These are phyloP conservation scores for Blumeria graminis DNA, from an alignment of 2,329 filamentous ascomycete genomes.

Conservation along the genomic window DNA sequence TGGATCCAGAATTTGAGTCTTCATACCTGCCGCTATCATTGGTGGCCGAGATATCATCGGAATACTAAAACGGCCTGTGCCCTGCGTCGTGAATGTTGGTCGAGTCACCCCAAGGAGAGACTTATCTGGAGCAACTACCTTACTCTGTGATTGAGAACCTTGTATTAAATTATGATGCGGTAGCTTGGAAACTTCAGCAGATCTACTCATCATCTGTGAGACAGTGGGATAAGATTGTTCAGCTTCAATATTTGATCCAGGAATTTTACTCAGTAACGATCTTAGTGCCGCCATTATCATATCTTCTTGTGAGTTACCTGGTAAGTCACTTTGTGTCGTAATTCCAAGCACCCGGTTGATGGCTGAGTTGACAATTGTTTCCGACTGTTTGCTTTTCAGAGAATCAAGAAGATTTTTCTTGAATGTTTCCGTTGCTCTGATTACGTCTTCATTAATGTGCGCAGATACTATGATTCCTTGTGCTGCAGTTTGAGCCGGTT, in stretches of 20 bases:
- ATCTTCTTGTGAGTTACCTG: slow-evolving; percentile 1
- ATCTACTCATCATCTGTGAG: background rate
- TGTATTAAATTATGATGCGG: background rate
- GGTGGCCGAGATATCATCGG: slow-evolving; percentile 12
- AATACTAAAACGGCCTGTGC: slow-evolving; percentile 7
- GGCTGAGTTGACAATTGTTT: slow-evolving; percentile 13
- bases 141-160: background rate
- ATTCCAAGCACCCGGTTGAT: slow-evolving; percentile 12
- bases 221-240: background rate
- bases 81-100: slow-evolving; percentile 11
- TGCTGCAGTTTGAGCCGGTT: background rate
- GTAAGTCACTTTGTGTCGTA: background rate
- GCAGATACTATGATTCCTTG: background rate
- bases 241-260: slow-evolving; percentile 5
- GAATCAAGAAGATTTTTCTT: slow-evolving; percentile 4
- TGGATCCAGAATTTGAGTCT: slow-evolving; percentile 9
- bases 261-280: slow-evolving; percentile 9
- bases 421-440: slow-evolving; percentile 11
- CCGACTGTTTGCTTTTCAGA: slow-evolving; percentile 4
- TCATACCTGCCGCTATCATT: slow-evolving; percentile 11
- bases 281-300: slow-evolving; percentile 9
- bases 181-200: background rate
- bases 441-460: slow-evolving; percentile 3
- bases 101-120: slow-evolving; percentile 9
- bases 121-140: slow-evolving; percentile 5